Percentiles rank a stretch among this genome's conserved stretches.
Evolutionary conservation across 2,329 filamentous ascomycete genomes (phyloP).

Genomic region (Hypoxylon sp.): DNA sequence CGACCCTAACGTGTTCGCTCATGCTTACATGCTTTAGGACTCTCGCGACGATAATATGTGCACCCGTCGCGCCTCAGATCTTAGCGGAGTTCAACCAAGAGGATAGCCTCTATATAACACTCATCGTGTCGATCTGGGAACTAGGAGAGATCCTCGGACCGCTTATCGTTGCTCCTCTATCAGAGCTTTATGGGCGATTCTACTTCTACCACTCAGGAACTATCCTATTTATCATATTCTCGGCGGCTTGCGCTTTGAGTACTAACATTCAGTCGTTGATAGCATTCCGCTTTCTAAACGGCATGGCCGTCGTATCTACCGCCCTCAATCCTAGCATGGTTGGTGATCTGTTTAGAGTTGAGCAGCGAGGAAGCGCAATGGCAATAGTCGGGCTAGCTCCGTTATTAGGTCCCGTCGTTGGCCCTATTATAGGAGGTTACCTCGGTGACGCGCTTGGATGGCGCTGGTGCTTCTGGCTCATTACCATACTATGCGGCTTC

Average conservation of each 20-base stretch:
- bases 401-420: conserved; percentile 27
- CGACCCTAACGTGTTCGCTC: neutral
- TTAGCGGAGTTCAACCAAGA: neutral
- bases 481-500: conserved; percentile 30
- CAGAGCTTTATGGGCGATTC: conserved; percentile 32
- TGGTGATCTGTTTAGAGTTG: conserved; percentile 25
- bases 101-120: neutral
- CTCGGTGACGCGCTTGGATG: conserved; percentile 22
- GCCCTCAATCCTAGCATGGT: conserved; percentile 25
- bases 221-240: conserved; percentile 25
- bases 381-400: conserved; percentile 21
- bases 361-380: conserved; percentile 34
- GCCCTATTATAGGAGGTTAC: conserved; percentile 32
- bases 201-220: conserved; percentile 28
- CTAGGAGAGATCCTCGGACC: conserved; percentile 15
- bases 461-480: conserved; percentile 36
- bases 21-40: neutral
- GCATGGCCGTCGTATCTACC: conserved; percentile 16
- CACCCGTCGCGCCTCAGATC: neutral
- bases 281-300: conserved; percentile 32
- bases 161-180: conserved; percentile 30
- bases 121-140: neutral
- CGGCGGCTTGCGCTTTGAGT: conserved; percentile 21
- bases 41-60: neutral
- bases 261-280: conserved; percentile 26